Conservation (phyloP, 23 red algal genomes). For the Cyanidiococcus yangmingshanensis region DNA sequence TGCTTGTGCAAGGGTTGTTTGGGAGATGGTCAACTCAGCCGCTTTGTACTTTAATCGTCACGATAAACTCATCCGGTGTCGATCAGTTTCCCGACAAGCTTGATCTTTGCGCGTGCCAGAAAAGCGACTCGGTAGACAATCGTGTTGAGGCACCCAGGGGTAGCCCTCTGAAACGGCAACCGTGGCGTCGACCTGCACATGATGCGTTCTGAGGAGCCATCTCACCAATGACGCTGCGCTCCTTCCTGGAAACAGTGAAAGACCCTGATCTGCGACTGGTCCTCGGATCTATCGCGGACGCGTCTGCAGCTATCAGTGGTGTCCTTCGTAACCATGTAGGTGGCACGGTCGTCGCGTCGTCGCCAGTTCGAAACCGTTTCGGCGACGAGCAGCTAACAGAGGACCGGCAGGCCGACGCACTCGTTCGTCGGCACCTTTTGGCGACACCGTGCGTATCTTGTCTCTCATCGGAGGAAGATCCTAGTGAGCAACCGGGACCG, state of each 20-base stretch:
- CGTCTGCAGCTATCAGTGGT: background rate
- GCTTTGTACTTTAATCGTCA: too few relatives aligned
- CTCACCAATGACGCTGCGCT: background rate
- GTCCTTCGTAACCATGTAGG: background rate
- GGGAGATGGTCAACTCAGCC: too few relatives aligned
- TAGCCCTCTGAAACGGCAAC: too few relatives aligned
- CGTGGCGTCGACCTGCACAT: too few relatives aligned
- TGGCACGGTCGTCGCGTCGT: background rate
- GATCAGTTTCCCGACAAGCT: too few relatives aligned
- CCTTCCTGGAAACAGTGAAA: background rate
- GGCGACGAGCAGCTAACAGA: conserved; percentile 22
- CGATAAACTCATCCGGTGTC: too few relatives aligned
- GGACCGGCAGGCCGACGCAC: conserved; percentile 11
- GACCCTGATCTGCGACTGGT: background rate
- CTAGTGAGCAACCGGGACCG: background rate
- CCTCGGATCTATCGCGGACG: background rate
- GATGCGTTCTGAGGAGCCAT: too few relatives aligned
- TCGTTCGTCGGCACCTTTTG: background rate
- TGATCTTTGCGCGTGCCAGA: too few relatives aligned
- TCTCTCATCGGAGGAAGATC: conserved; percentile 13
- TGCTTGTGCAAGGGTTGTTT: too few relatives aligned
- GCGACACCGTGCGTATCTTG: background rate
- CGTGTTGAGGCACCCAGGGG: too few relatives aligned
- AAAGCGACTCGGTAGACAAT: too few relatives aligned
- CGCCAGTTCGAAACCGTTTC: conserved; percentile 8